Evolutionary conservation across 192 early-diverging fungal species (phyloP).

Genomic region (Entomortierella lignicola): DNA sequence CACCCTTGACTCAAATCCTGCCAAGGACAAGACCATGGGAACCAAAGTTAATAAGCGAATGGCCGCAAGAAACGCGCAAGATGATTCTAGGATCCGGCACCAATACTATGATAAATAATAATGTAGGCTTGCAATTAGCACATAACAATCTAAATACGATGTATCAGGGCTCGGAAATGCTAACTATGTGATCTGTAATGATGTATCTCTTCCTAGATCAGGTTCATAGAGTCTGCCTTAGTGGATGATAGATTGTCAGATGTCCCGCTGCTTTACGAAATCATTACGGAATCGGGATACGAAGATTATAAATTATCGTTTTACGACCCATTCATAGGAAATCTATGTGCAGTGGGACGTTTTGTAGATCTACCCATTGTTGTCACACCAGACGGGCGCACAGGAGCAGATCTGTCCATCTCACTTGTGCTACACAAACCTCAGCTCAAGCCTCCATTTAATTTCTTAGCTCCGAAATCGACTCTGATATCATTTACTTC

Average conservation of each 20-base stretch:
- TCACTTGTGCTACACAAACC: conserved; percentile 11
- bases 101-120: neutral
- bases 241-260: neutral
- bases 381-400: conserved; percentile 18
- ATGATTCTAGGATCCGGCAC: neutral
- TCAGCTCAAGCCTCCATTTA: conserved; percentile 11
- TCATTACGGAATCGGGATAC: conserved; percentile 1
- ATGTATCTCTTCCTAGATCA: conserved; percentile 1
- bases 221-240: neutral
- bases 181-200: neutral
- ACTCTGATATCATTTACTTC: conserved; percentile 16
- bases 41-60: conserved; percentile 1
- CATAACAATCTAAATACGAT: no score
- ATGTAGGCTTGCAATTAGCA: neutral
- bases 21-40: conserved; percentile 22
- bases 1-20: conserved; percentile 29
- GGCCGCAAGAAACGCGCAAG: neutral
- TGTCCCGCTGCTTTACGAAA: conserved; percentile 1
- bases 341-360: conserved; percentile 8
- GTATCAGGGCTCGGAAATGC: no score
- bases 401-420: conserved; percentile 29
- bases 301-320: conserved; percentile 15
- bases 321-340: conserved; percentile 32
- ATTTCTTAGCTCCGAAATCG: conserved; percentile 11
- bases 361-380: conserved; percentile 23